Conservation (phyloP, 2,329 filamentous ascomycete genomes). For the Scopulariopsis brevicaulis region DNA sequence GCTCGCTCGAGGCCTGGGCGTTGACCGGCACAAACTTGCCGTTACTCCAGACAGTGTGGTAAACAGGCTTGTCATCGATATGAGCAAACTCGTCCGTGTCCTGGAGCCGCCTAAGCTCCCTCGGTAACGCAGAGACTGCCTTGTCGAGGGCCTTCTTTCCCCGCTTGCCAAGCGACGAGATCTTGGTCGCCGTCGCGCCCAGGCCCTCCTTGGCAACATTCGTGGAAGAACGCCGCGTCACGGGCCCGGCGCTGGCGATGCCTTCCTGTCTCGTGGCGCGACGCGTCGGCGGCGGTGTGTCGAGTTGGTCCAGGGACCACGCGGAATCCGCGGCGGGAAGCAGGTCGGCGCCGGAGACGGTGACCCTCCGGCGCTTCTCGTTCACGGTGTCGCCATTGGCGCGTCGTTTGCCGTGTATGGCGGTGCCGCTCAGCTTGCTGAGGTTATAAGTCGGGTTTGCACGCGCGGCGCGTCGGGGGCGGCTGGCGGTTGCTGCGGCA, state of each 20-base stretch:
- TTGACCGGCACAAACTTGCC: constrained; percentile 46
- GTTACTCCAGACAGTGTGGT: constrained; percentile 52
- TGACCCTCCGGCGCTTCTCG: neutral
- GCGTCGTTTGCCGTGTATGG: constrained; percentile 45
- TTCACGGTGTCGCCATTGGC: constrained; percentile 36
- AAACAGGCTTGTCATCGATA: constrained; percentile 45
- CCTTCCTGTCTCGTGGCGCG: neutral
- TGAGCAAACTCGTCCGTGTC: constrained; percentile 52
- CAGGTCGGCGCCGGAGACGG: constrained; percentile 9
- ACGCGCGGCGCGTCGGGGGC: constrained; percentile 37
- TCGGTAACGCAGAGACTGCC: constrained; percentile 32
- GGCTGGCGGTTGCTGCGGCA: constrained; percentile 15
- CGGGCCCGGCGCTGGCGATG: neutral
- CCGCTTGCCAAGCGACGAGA: constrained; percentile 48
- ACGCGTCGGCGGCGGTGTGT: constrained; percentile 11
- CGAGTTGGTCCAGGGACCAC: constrained; percentile 26
- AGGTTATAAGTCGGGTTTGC: constrained; percentile 44
- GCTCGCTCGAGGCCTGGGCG: constrained; percentile 22
- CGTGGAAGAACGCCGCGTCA: neutral
- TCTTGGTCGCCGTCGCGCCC: constrained; percentile 19
- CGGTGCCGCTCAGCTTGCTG: constrained; percentile 49
- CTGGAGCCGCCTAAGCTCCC: constrained; percentile 48
- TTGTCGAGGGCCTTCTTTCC: constrained; percentile 42
- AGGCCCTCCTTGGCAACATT: neutral
- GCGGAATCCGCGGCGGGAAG: constrained; percentile 14